Percentiles rank a stretch among this genome's conserved stretches.
Evolutionary conservation across 2,329 filamentous ascomycete genomes (phyloP).

Genomic region (Delphinella strobiligena): DNA sequence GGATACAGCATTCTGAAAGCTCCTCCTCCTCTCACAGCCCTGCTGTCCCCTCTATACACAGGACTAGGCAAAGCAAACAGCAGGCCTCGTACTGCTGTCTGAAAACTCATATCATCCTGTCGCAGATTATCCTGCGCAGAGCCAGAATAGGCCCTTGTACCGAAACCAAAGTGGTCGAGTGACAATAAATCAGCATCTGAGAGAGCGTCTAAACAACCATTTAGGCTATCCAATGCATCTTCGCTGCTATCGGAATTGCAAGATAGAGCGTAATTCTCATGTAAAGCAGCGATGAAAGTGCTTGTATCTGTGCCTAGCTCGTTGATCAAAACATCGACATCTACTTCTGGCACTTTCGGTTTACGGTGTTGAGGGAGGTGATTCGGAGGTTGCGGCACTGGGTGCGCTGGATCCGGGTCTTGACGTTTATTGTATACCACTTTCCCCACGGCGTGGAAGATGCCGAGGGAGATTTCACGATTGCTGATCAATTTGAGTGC

Average conservation of each 20-base stretch:
- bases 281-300: constrained; percentile 79
- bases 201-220: constrained; percentile 73
- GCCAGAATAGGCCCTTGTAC: constrained; percentile 38
- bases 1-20: constrained; percentile 90
- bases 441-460: constrained; percentile 93
- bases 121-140: constrained; percentile 58
- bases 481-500: constrained; percentile 72
- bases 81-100: constrained; percentile 76
- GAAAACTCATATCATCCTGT: constrained; percentile 89
- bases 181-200: constrained; percentile 82
- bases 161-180: constrained; percentile 56
- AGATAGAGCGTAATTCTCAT: constrained; percentile 87
- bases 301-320: constrained; percentile 86
- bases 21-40: constrained; percentile 32
- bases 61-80: constrained; percentile 76
- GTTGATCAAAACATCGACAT: constrained; percentile 63
- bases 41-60: constrained; percentile 50
- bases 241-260: constrained; percentile 53
- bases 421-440: constrained; percentile 92
- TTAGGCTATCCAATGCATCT: constrained; percentile 61
- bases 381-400: constrained; percentile 31
- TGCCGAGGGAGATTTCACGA: constrained; percentile 77
- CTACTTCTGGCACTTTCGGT: constrained; percentile 31
- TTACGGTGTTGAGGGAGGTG: constrained; percentile 34
- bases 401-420: constrained; percentile 35